Conservation (phyloP, 305 asterid species). For the Fraxinus greggii region DNA sequence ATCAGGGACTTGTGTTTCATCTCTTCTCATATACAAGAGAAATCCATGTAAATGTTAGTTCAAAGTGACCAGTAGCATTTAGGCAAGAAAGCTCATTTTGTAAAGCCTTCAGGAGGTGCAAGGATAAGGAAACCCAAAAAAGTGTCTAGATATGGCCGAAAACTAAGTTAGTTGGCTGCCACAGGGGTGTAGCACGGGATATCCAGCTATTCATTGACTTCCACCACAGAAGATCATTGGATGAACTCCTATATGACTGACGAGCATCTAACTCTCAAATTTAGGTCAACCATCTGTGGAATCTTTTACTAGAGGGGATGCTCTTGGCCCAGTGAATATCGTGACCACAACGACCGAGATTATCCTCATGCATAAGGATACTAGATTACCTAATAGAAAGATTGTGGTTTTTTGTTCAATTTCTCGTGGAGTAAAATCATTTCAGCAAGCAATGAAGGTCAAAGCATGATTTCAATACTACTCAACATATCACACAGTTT, state of each 20-base stretch:
- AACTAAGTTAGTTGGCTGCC: not conserved
- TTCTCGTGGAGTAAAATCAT: not conserved
- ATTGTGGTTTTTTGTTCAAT: too few species aligned
- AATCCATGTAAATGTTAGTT: not conserved
- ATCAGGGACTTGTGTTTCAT: not conserved
- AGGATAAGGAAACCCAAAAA: not conserved
- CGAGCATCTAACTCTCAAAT: not conserved
- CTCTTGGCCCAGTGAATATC: too few species aligned
- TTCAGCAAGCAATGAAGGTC: not conserved
- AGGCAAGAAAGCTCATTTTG: not conserved
- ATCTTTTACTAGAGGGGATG: too few species aligned
- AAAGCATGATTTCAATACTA: not conserved
- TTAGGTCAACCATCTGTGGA: too few species aligned
- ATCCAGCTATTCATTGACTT: not conserved
- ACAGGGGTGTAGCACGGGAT: not conserved
- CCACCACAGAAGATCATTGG: not conserved
- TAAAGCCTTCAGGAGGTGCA: not conserved
- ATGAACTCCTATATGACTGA: not conserved
- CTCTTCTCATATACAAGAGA: not conserved
- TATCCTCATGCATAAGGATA: too few species aligned
- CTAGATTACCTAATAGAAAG: too few species aligned
- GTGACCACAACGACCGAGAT: too few species aligned
- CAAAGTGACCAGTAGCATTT: not conserved
- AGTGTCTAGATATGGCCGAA: not conserved
- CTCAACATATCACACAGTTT: not conserved